Evolutionary conservation across 352 stramenopile species (phyloP), one percentile per base, ranked within the genome.

Genomic region (Globisporangium lucens): DNA sequence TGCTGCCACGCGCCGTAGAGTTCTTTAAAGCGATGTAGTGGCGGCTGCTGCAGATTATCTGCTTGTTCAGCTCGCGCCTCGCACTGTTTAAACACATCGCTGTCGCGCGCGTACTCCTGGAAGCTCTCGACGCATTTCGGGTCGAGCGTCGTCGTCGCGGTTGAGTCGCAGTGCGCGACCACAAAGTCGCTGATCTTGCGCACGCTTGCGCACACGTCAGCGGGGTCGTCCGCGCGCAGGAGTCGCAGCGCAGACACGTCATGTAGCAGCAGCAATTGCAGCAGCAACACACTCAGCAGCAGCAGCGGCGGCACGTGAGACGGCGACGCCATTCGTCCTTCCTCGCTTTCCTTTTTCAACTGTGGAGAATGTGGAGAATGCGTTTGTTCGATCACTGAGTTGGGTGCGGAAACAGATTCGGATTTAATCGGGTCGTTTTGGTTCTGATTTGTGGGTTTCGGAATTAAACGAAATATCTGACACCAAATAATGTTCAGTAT

Each of bases 1-100:
- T 78, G 62, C 67, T 91, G 83, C 79, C 79, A 91, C 12, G 36
- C 8, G 4, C 59, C 71, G 71, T 87, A 91, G 47, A 76, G 57
- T 36, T 73, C 36, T 24, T 87, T 56, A 58, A 88, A 91, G 22
- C 24, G 29, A 3, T 30, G 17, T 22, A 77, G 61, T 4, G 41
- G 13, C 0, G 33, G 33, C n/a, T 61, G 33, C 1, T 27, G 30
- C 24, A 52, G 5, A 4, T 5, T 30, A 22, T 7, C 17, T n/a
- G 64, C 30, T 8, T 51, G 46, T 5, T 62, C 36, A 53, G 70
- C 43, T 17, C 66, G 38, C 8, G 68, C 53, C 36, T 82, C 73
- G 63, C 82, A 90, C 2, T 51, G 46, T 9, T 80, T 72, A 13
- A 90, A 69, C 24, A 79, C 76, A 29, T 56, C 36, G 56, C 66